phyloP scores from a whole-genome alignment of 2,329 filamentous ascomycete genomes.

The Botryotinia convoluta region DNA sequence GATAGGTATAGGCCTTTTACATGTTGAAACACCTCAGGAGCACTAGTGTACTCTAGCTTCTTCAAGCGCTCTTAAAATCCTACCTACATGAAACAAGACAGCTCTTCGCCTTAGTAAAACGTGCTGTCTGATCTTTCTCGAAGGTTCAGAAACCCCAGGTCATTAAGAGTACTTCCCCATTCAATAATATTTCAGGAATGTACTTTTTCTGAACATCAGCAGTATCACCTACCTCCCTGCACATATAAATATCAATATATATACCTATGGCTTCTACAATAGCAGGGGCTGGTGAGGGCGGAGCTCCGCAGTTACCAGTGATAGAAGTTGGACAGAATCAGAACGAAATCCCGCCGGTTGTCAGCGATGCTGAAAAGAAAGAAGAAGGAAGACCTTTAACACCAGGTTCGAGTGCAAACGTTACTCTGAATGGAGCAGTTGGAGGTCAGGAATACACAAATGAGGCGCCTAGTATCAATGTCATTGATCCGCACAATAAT shows the following conservation, averaged over 20 bases:
- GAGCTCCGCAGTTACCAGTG: not conserved
- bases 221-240: not conserved
- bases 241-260: not conserved
- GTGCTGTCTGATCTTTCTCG: constrained; percentile 6
- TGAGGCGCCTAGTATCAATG: not conserved
- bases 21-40: constrained; percentile 13
- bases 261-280: constrained; percentile 13
- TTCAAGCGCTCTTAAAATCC: constrained; percentile 2
- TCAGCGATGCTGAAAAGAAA: constrained; percentile 5
- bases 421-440: not conserved
- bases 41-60: constrained; percentile 1
- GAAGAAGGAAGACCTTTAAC: constrained; percentile 7
- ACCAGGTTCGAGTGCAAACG: not conserved
- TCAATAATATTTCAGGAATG: constrained; percentile 5
- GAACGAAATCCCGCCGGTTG: not conserved
- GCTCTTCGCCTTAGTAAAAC: not conserved
- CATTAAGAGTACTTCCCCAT: constrained; percentile 19
- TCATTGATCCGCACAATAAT: not conserved
- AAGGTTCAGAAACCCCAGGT: constrained; percentile 1
- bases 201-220: constrained; percentile 7
- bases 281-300: not conserved
- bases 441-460: not conserved
- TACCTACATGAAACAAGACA: constrained; percentile 13
- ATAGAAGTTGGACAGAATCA: not conserved
- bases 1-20: not conserved